phyloP scores from a whole-genome alignment of 108 stramenopile genomes.

The Skeletonema menzelii region DNA sequence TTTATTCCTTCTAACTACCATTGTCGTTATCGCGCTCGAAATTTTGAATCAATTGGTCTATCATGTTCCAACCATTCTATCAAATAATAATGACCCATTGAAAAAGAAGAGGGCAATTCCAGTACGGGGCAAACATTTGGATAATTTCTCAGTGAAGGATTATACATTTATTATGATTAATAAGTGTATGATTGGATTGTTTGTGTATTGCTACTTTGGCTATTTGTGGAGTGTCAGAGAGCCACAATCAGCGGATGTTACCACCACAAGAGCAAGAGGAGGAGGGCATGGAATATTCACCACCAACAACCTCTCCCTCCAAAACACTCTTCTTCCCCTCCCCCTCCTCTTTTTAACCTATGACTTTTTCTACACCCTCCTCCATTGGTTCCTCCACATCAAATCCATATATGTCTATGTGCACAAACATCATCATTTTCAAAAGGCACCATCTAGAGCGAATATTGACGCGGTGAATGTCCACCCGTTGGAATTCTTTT shows the following conservation, averaged over 20 bases:
- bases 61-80: slow-evolving; percentile 6
- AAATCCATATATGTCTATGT: slow-evolving; percentile 85
- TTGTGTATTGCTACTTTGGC: slow-evolving; percentile 75
- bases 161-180: slow-evolving; percentile 64
- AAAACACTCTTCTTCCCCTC: slow-evolving; percentile 57
- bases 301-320: slow-evolving; percentile 43
- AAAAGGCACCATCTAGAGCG: slow-evolving; percentile 94
- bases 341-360: slow-evolving; percentile 87
- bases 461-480: slow-evolving; percentile 98
- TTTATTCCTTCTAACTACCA: slow-evolving; percentile 22
- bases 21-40: slow-evolving; percentile 29
- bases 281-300: slow-evolving; percentile 51
- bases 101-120: slow-evolving; percentile 48
- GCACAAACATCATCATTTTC: slow-evolving; percentile 98
- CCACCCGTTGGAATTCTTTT: slow-evolving; percentile 96
- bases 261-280: slow-evolving; percentile 1
- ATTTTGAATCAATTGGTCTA: slow-evolving; percentile 25
- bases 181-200: slow-evolving; percentile 75
- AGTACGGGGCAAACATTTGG: slow-evolving; percentile 86
- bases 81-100: not conserved
- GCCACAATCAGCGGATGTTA: not conserved
- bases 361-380: slow-evolving; percentile 94
- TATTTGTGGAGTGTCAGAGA: slow-evolving; percentile 50
- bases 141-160: slow-evolving; percentile 68
- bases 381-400: slow-evolving; percentile 92